These are phyloP conservation scores for Scytalidium sp. DNA, from an alignment of 2,329 filamentous ascomycete species.

Conservation along the genomic window DNA sequence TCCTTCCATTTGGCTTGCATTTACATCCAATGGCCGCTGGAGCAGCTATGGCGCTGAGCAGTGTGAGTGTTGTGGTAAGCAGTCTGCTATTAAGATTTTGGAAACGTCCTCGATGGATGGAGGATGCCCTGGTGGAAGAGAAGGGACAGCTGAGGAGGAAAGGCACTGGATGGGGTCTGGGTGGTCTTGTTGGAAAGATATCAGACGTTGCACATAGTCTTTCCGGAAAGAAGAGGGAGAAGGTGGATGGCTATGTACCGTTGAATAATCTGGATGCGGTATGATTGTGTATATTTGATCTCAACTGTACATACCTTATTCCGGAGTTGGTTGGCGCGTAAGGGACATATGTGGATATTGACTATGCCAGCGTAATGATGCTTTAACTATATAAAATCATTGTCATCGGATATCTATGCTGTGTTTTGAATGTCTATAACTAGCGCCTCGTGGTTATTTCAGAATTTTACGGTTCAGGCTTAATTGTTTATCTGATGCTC, in stretches of 20 bases:
- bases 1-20: constrained; percentile 83
- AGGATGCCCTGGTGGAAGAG: constrained; percentile 63
- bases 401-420: too few relatives aligned
- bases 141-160: constrained; percentile 38
- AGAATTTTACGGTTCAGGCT: too few relatives aligned
- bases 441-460: background rate
- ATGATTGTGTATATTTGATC: background rate
- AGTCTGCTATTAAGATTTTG: constrained; percentile 84
- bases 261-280: constrained; percentile 35
- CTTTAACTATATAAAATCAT: too few relatives aligned
- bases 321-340: background rate
- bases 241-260: constrained; percentile 58
- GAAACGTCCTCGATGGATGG: constrained; percentile 84
- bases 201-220: constrained; percentile 37
- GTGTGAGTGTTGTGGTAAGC: constrained; percentile 84
- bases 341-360: background rate
- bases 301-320: background rate
- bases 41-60: constrained; percentile 88
- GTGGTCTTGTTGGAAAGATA: constrained; percentile 39
- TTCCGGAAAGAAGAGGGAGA: constrained; percentile 33
- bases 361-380: too few relatives aligned
- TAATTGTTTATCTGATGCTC: background rate
- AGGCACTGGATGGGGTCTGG: constrained; percentile 29
- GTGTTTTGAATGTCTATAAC: too few relatives aligned
- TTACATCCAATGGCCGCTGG: constrained; percentile 93